Percentiles rank a stretch among this genome's conserved stretches.
Conservation (phyloP, 148 eudicot genomes). For the Vaccinium corymbosum region DNA sequence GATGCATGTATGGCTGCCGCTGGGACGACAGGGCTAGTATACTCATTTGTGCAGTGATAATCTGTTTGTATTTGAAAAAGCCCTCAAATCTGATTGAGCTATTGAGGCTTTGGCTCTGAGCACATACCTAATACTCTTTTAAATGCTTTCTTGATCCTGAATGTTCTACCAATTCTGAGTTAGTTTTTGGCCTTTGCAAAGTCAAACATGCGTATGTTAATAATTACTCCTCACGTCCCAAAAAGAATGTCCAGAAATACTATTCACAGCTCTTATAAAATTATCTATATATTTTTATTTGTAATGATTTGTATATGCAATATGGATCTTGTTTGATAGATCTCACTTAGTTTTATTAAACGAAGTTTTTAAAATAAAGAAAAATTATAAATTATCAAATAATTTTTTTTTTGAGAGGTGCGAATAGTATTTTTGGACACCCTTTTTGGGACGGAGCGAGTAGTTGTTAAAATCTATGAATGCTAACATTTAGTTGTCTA, state of each 20-base stretch:
- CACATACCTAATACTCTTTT: neutral
- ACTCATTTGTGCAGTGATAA: neutral
- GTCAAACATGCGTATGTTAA: neutral
- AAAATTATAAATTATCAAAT: too few relatives aligned
- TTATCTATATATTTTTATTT: too few relatives aligned
- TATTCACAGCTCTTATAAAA: too few relatives aligned
- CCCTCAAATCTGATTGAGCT: neutral
- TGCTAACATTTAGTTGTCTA: constrained; percentile 4
- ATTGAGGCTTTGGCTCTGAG: neutral
- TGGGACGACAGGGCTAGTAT: neutral
- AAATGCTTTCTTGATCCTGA: neutral
- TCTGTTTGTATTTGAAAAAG: neutral
- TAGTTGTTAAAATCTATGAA: neutral
- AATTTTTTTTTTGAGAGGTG: too few relatives aligned
- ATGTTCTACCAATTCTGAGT: neutral
- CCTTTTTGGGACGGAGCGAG: too few relatives aligned
- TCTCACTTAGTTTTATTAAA: too few relatives aligned
- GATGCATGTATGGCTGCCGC: neutral
- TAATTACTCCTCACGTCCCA: neutral
- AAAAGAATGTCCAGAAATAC: too few relatives aligned
- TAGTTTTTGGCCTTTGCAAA: neutral
- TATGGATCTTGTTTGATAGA: too few relatives aligned
- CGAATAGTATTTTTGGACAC: too few relatives aligned
- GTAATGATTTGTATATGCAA: too few relatives aligned
- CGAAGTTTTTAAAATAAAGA: too few relatives aligned